phyloP scores from a whole-genome alignment of 1,284 basidiomycete genomes.

The Nidula niveotomentosa region DNA sequence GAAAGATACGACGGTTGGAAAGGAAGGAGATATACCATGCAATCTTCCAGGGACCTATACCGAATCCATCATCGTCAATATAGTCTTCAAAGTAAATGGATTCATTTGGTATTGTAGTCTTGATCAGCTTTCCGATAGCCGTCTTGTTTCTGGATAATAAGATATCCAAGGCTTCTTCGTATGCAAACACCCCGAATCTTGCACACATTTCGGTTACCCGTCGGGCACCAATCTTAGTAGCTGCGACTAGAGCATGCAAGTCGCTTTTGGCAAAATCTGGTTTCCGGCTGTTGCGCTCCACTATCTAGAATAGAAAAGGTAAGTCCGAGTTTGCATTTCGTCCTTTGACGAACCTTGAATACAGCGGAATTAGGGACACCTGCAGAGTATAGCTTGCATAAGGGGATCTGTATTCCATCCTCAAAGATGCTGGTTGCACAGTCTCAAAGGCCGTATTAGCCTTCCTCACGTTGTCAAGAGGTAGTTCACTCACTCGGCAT shows the following conservation, averaged over 20 bases:
- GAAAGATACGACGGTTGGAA: background rate
- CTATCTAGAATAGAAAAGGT: slow-evolving; percentile 11
- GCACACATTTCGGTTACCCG: slow-evolving; percentile 24
- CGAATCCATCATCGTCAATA: slow-evolving; percentile 24
- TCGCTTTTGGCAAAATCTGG: slow-evolving; percentile 26
- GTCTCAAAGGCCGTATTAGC: slow-evolving; percentile 4
- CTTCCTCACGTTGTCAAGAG: too few relatives aligned
- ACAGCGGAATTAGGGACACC: slow-evolving; percentile 22
- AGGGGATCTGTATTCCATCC: slow-evolving; percentile 27
- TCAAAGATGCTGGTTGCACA: slow-evolving; percentile 21
- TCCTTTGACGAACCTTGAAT: slow-evolving; percentile 8
- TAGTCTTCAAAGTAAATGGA: slow-evolving; percentile 21
- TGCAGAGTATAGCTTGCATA: slow-evolving; percentile 24
- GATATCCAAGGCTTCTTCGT: slow-evolving; percentile 16
- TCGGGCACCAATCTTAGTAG: slow-evolving; percentile 20
- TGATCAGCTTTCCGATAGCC: slow-evolving; percentile 21
- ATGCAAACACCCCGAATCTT: slow-evolving; percentile 20
- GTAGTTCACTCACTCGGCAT: slow-evolving; percentile 16
- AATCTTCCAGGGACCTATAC: slow-evolving; percentile 22
- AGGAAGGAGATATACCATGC: slow-evolving; percentile 11
- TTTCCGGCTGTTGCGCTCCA: slow-evolving; percentile 26
- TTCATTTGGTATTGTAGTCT: slow-evolving; percentile 17
- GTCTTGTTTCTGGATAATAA: slow-evolving; percentile 17
- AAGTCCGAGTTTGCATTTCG: too few relatives aligned
- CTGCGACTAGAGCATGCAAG: slow-evolving; percentile 26